These are phyloP conservation scores for Alternaria longipes DNA, from an alignment of 2,329 filamentous ascomycete species.

Conservation along the genomic window DNA sequence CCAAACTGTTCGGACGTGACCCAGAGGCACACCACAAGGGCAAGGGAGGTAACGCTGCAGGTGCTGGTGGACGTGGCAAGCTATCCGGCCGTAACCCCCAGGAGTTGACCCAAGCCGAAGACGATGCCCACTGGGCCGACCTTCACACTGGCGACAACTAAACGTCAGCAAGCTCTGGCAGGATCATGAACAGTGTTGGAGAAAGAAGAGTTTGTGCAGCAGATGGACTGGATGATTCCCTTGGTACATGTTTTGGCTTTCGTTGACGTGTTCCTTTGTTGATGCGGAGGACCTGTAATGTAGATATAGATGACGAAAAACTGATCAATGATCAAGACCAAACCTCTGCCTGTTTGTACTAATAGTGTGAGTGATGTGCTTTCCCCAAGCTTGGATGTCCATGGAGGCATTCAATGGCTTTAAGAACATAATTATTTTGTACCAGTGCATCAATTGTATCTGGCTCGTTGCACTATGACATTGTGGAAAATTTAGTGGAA, in stretches of 20 bases:
- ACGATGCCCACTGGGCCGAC: not conserved
- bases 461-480: no score
- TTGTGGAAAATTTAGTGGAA: no score
- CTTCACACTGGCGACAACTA: conserved; percentile 5
- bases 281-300: not conserved
- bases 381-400: no score
- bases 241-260: conserved; percentile 3
- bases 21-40: conserved; percentile 11
- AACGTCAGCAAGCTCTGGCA: not conserved
- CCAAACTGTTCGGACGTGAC: not conserved
- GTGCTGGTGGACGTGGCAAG: not conserved
- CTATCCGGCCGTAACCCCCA: conserved; percentile 1
- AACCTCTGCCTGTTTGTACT: not conserved
- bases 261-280: not conserved
- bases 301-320: not conserved
- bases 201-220: not conserved
- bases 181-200: not conserved
- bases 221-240: not conserved
- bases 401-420: no score
- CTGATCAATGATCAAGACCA: not conserved
- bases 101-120: not conserved
- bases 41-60: conserved; percentile 12
- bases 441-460: no score
- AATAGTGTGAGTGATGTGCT: not conserved
- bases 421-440: no score